Base-by-base conservation (phyloP, 768 basidiomycete genomes). In the Auricularia sp. region DNA sequence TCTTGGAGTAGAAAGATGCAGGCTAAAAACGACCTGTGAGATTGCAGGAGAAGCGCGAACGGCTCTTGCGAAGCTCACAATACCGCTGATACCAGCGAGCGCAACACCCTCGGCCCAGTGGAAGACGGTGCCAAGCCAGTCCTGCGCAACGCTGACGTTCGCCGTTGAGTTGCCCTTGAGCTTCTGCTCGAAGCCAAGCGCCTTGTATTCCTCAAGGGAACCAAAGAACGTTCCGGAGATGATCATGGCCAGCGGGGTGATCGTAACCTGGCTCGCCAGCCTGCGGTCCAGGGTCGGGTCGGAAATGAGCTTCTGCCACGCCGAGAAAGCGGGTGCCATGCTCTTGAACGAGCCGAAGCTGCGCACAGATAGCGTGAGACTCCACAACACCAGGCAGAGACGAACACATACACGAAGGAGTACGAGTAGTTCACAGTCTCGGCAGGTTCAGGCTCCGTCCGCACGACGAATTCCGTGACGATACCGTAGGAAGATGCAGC, bases 401-500 rank as follows among this genome's bases (percentile, higher is more conserved):
- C 11, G 34, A 11, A 36, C 35, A 63, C 62, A 14, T 36, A 62
- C 43, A 56, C 34, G 39, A 66, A 63, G 54, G 56, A 29, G 42
- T 66, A 66, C 21, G 65, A 47, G 62, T 58, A 66, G 47, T 36
- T 33, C 54, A 47, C 47, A 18, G 47, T 64, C 35, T 56, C 66
- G 4, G 69, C 29, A 0, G 75, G 74, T 4, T 65, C 69, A 3
- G 70, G 69, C 63, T 67, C 67, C 1, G 74, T 75, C 33, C 69
- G 39, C 34, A 74, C 54, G 61, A 69, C 67, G 59, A 69, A 75
- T 21, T 67, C 66, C 33, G 73, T 74, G 36, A 73, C 64, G 67
- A 76, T 71, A n/a, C 69, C 73, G 51, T 70, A 75, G 2, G 70
- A 71, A 3, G 74, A 71, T 1, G 68, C 73, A 1, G 73, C 72